phyloP scores from a whole-genome alignment of 176 grass and related monocot species.

The Ensete ventricosum region DNA sequence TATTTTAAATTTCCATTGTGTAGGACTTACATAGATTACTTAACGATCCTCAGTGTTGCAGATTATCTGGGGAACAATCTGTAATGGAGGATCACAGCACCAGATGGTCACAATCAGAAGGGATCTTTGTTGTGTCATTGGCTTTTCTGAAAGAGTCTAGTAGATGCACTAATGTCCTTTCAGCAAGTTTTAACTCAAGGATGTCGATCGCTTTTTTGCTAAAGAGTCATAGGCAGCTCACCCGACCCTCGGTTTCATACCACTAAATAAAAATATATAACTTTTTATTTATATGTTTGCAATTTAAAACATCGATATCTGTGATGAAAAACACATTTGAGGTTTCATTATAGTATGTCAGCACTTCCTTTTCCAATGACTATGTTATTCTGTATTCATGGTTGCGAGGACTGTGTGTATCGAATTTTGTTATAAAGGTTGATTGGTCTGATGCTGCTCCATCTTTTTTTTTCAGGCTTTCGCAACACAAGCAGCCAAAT shows the following conservation, averaged over 20 bases:
- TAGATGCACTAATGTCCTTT: not conserved
- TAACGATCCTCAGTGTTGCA: too few relatives aligned
- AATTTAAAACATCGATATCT: not conserved
- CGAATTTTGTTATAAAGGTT: not conserved
- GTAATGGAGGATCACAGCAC: not conserved
- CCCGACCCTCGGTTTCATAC: not conserved
- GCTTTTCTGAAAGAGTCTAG: not conserved
- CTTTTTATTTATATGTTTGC: not conserved
- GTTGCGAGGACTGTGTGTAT: not conserved
- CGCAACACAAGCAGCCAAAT: conserved; percentile 98
- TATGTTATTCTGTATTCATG: not conserved
- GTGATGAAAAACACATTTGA: too few relatives aligned
- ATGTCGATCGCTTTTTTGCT: not conserved
- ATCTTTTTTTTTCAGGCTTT: conserved; percentile 43
- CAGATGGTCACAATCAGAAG: not conserved
- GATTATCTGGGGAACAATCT: too few relatives aligned
- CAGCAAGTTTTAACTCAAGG: not conserved
- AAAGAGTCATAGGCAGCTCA: not conserved
- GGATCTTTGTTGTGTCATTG: not conserved
- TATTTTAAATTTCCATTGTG: not conserved
- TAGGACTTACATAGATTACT: too few relatives aligned
- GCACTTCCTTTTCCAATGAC: not conserved
- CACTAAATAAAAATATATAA: not conserved
- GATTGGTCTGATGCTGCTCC: not conserved
- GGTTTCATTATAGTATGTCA: too few relatives aligned